Conservation (phyloP, 1,284 basidiomycete species). For the Paramarasmius palmivorus region DNA sequence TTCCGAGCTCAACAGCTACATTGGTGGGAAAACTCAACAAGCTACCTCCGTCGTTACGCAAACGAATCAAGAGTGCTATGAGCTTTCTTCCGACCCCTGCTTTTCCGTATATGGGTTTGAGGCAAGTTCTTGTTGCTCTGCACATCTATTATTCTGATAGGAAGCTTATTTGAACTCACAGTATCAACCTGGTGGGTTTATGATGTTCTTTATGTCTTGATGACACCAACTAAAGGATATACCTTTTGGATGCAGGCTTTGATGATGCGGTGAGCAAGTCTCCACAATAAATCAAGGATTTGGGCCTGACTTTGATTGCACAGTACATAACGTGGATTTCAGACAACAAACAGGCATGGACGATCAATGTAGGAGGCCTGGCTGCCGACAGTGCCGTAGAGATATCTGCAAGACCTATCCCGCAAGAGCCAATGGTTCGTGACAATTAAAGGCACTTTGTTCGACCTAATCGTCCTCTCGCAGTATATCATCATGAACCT, state of each 20-base stretch:
- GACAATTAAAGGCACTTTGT: constrained; percentile 9
- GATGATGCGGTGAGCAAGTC: constrained; percentile 30
- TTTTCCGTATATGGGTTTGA: constrained; percentile 66
- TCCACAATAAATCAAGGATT: neutral
- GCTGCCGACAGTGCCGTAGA: constrained; percentile 50
- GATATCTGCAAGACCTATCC: constrained; percentile 59
- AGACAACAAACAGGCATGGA: constrained; percentile 56
- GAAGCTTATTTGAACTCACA: no score
- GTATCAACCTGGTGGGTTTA: constrained; percentile 21
- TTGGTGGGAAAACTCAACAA: constrained; percentile 55
- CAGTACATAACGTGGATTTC: constrained; percentile 63
- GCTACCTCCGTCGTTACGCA: constrained; percentile 37
- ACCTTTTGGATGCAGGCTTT: constrained; percentile 18
- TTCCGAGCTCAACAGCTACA: constrained; percentile 52
- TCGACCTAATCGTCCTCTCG: neutral
- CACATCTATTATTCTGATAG: no score
- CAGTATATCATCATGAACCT: constrained; percentile 44
- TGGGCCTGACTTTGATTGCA: constrained; percentile 4
- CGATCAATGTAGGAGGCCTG: constrained; percentile 54
- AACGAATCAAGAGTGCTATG: constrained; percentile 16
- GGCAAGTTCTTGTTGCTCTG: constrained; percentile 25
- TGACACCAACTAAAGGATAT: neutral
- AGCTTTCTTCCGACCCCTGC: constrained; percentile 19
- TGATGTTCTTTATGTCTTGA: neutral
- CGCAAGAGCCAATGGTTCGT: constrained; percentile 64